A percentile compares a stretch with the other conserved stretches of the same genome.
phyloP scores from a whole-genome alignment of 768 basidiomycete species.

The Tephrocybe sp. region DNA sequence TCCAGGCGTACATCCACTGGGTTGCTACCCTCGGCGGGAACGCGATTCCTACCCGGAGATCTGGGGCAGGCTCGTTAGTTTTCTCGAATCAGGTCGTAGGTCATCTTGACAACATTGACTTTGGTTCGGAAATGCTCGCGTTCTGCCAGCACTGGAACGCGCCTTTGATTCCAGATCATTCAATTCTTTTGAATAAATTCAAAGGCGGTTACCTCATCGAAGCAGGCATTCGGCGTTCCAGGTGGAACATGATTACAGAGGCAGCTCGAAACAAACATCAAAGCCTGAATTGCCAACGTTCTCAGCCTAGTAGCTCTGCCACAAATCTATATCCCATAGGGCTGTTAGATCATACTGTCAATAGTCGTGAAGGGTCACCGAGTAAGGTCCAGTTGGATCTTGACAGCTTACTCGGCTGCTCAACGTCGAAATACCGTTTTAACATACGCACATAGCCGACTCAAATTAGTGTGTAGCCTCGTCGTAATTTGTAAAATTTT shows the following conservation, averaged over 20 bases:
- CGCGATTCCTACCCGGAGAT: conserved; percentile 3
- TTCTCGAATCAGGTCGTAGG: conserved; percentile 8
- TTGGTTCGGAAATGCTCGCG: conserved; percentile 6
- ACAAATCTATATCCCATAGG: too few species aligned
- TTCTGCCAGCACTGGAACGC: conserved; percentile 8
- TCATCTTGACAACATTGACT: conserved; percentile 1
- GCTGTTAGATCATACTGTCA: too few species aligned
- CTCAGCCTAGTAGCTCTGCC: too few species aligned
- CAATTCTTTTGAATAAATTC: conserved; percentile 6
- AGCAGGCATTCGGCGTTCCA: neutral
- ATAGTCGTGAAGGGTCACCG: too few species aligned
- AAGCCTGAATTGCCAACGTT: too few species aligned
- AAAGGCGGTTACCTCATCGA: conserved; percentile 7
- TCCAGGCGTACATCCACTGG: conserved; percentile 5
- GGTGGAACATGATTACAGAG: conserved; percentile 2
- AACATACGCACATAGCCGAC: too few species aligned
- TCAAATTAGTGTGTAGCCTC: too few species aligned
- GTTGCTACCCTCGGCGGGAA: conserved; percentile 3
- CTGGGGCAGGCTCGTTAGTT: neutral
- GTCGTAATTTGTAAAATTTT: too few species aligned
- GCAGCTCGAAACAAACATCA: neutral
- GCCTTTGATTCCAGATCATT: conserved; percentile 3
- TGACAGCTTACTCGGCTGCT: too few species aligned
- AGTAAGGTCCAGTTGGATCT: too few species aligned
- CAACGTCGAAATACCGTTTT: too few species aligned